phyloP scores from a whole-genome alignment of 208 protist species.

The Chromosphaera perkinsii region DNA sequence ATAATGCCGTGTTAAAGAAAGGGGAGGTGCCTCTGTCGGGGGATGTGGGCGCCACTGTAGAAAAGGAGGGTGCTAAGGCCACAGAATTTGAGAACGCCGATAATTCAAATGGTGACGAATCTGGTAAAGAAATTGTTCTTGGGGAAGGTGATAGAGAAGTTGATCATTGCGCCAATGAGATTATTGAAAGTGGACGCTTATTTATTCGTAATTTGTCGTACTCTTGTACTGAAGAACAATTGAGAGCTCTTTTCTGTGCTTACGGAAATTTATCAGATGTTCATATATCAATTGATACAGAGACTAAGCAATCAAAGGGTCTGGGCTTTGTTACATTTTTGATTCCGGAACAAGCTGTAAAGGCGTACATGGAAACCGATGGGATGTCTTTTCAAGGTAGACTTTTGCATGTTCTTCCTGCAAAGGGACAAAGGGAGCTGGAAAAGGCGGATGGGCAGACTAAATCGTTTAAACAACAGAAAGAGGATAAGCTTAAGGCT shows the following conservation, averaged over 20 bases:
- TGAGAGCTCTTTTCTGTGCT: constrained; percentile 62
- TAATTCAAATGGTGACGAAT: background rate
- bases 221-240: constrained; percentile 81
- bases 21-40: constrained; percentile 15
- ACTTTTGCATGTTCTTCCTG: constrained; percentile 64
- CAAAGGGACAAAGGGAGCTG: constrained; percentile 1
- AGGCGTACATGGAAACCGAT: constrained; percentile 65
- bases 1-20: constrained; percentile 31
- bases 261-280: constrained; percentile 60
- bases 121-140: constrained; percentile 16
- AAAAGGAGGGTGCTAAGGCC: constrained; percentile 28
- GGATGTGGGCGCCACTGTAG: constrained; percentile 1
- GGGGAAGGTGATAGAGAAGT: constrained; percentile 18
- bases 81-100: constrained; percentile 3
- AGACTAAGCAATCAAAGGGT: constrained; percentile 81
- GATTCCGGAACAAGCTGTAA: constrained; percentile 70
- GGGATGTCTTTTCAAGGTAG: constrained; percentile 51
- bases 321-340: constrained; percentile 81
- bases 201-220: constrained; percentile 90
- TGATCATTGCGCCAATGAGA: constrained; percentile 45
- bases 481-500: constrained; percentile 46
- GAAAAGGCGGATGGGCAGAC: constrained; percentile 14
- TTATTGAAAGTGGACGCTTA: constrained; percentile 73
- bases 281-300: constrained; percentile 82
- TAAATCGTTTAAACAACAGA: constrained; percentile 30